A percentile compares a stretch with the other conserved stretches of the same genome.
Conservation (phyloP, 345 rosid species). For the Dipteronia dyeriana region DNA sequence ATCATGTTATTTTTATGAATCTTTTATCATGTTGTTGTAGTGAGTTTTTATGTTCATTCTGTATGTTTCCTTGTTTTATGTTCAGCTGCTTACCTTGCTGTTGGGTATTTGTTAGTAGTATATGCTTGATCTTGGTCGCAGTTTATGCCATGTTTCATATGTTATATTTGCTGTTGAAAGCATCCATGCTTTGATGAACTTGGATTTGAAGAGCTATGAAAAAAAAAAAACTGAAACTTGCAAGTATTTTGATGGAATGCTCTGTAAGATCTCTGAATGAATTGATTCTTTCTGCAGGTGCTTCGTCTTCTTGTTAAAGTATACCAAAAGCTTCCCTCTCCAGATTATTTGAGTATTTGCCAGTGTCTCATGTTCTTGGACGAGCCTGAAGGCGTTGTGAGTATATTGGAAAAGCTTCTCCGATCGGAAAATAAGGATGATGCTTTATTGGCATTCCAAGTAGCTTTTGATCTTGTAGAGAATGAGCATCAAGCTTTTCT, state of each 20-base stretch:
- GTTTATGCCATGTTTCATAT: neutral
- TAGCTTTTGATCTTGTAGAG: conserved; percentile 97
- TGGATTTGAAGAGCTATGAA: neutral
- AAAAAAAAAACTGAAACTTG: neutral
- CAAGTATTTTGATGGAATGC: neutral
- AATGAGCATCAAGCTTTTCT: conserved; percentile 99
- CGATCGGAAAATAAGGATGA: conserved; percentile 84
- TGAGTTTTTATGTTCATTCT: neutral
- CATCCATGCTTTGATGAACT: neutral
- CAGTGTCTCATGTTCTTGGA: conserved; percentile 98
- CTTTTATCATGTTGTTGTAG: neutral
- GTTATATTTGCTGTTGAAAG: neutral
- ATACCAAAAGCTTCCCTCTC: conserved; percentile 85
- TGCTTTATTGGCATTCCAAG: conserved; percentile 83
- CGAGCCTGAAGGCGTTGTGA: conserved; percentile 84
- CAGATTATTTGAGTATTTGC: conserved; percentile 91
- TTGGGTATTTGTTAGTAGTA: neutral
- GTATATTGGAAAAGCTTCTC: conserved; percentile 90
- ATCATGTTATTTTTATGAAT: too few species aligned
- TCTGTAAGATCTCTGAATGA: neutral
- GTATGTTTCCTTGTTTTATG: neutral
- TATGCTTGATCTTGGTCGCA: neutral
- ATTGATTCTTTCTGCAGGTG: conserved; percentile 57
- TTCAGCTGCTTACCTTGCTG: neutral
- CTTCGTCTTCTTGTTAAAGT: conserved; percentile 88